These are phyloP conservation scores for Marasmius sp. DNA, from an alignment of 1,284 basidiomycete species.

Conservation along the genomic window DNA sequence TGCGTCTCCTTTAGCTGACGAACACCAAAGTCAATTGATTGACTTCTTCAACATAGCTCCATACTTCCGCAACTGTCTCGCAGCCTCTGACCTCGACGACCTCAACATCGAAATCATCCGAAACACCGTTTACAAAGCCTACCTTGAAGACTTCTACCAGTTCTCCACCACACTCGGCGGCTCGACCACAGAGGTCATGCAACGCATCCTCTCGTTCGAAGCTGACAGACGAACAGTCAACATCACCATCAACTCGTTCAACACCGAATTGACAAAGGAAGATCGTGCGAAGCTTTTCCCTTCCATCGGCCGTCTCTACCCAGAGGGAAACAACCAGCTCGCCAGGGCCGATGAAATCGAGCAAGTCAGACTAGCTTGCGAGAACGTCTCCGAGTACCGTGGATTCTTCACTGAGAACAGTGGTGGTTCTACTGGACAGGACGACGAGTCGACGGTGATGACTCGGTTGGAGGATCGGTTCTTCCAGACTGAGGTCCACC, in stretches of 20 bases:
- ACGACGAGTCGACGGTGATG: constrained; percentile 53
- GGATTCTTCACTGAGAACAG: constrained; percentile 78
- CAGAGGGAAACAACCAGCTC: constrained; percentile 93
- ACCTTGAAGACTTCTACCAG: constrained; percentile 95
- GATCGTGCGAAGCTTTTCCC: constrained; percentile 96
- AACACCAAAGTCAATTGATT: neutral
- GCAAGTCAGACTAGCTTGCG: constrained; percentile 87
- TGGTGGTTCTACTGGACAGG: constrained; percentile 33
- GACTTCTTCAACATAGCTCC: constrained; percentile 60
- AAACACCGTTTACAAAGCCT: constrained; percentile 99
- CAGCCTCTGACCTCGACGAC: constrained; percentile 95
- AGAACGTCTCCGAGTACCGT: constrained; percentile 88
- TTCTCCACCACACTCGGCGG: constrained; percentile 82
- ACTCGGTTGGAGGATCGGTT: constrained; percentile 89
- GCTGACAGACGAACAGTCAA: constrained; percentile 97
- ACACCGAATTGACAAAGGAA: constrained; percentile 93
- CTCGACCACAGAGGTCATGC: constrained; percentile 90
- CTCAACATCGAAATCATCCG: constrained; percentile 99
- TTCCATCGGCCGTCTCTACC: constrained; percentile 89
- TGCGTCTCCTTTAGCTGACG: constrained; percentile 36
- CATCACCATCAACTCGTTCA: constrained; percentile 99
- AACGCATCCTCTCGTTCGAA: constrained; percentile 89
- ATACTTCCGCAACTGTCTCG: constrained; percentile 96
- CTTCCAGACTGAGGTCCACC: constrained; percentile 90
- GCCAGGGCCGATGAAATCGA: constrained; percentile 96